phyloP scores from a whole-genome alignment of 1,139 yeast species.

The Taphrina confusa region DNA sequence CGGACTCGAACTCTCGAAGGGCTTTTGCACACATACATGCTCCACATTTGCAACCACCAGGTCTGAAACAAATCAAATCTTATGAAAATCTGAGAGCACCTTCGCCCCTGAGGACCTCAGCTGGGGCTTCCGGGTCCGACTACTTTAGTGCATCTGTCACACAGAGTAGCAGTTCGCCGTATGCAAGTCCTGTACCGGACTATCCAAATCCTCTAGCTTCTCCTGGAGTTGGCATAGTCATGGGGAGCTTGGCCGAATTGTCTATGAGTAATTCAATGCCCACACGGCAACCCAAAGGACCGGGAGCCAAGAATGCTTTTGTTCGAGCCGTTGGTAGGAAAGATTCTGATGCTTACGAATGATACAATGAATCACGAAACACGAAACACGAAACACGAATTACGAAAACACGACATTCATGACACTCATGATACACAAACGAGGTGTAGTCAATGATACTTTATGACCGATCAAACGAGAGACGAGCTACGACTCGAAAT shows the following conservation, averaged over 20 bases:
- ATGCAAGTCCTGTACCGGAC: constrained; percentile 18
- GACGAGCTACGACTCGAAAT: background rate
- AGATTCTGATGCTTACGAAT: background rate
- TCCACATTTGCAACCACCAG: constrained; percentile 25
- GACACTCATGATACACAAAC: background rate
- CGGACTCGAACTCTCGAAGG: constrained; percentile 4
- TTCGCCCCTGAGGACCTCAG: constrained; percentile 20
- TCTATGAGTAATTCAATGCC: constrained; percentile 17
- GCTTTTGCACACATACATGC: constrained; percentile 4
- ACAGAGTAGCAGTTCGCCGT: constrained; percentile 13
- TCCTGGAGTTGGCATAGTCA: constrained; percentile 20
- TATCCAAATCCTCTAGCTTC: constrained; percentile 21
- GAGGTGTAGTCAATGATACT: background rate
- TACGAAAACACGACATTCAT: background rate
- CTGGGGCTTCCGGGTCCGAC: constrained; percentile 13
- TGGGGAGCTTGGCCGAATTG: constrained; percentile 21
- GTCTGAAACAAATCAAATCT: constrained; percentile 25
- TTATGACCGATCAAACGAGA: background rate
- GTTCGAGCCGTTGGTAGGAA: constrained; percentile 1
- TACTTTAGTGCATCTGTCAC: background rate
- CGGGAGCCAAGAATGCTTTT: constrained; percentile 27
- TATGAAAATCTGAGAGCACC: constrained; percentile 24
- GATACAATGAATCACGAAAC: background rate
- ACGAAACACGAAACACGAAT: background rate
- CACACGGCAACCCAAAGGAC: constrained; percentile 32